Percentiles rank a stretch among this genome's conserved stretches.
These are phyloP conservation scores for Priceomyces haplophilus DNA, from an alignment of 805 yeast genomes.

Conservation along the genomic window DNA sequence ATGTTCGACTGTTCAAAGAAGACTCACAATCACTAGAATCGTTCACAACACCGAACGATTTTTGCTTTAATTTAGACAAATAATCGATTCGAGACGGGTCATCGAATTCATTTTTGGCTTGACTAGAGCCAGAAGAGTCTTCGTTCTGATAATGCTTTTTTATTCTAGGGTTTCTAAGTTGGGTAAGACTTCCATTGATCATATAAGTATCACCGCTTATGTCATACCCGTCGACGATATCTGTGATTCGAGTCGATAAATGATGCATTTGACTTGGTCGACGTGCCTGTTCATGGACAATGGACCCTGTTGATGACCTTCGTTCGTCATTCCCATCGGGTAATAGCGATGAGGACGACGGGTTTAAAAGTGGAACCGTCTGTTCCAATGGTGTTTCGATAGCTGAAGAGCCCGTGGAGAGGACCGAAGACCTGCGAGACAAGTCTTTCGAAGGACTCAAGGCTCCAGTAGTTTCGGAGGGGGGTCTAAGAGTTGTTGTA, in stretches of 20 bases:
- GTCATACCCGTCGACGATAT: constrained; percentile 25
- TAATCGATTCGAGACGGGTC: too few relatives aligned
- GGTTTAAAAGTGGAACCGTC: constrained; percentile 27
- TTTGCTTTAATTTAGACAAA: constrained; percentile 12
- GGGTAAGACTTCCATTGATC: constrained; percentile 16
- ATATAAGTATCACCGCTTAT: constrained; percentile 18
- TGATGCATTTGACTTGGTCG: constrained; percentile 14
- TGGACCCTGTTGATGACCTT: constrained; percentile 25
- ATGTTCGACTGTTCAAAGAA: background rate
- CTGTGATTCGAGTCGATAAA: constrained; percentile 19
- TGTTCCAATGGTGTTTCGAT: constrained; percentile 24
- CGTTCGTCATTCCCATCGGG: constrained; percentile 5
- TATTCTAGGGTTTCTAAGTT: constrained; percentile 26
- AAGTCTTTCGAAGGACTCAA: constrained; percentile 7
- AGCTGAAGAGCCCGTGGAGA: constrained; percentile 16
- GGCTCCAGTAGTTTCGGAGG: constrained; percentile 7
- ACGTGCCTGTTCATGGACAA: constrained; percentile 19
- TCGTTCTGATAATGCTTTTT: constrained; percentile 25
- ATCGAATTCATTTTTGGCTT: too few relatives aligned
- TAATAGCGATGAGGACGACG: constrained; percentile 23
- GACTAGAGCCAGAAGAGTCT: background rate
- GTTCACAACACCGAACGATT: constrained; percentile 15
- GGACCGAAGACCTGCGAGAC: constrained; percentile 18
- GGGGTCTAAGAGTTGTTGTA: background rate
- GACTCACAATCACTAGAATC: constrained; percentile 1